These are phyloP conservation scores for Adenanthera pavonina DNA, from an alignment of 306 rosid species.

Conservation along the genomic window DNA sequence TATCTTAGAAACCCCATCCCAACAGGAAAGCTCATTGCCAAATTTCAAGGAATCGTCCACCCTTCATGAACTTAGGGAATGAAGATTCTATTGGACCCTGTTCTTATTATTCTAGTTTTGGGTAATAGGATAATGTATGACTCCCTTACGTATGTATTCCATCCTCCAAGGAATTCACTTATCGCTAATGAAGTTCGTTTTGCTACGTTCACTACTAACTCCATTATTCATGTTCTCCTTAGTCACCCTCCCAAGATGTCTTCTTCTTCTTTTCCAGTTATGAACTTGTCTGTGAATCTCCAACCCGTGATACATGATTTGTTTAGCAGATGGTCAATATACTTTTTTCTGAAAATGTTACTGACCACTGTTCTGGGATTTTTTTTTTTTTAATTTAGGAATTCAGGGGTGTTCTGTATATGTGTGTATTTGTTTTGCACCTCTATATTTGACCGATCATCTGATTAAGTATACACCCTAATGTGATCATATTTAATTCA, in stretches of 20 bases:
- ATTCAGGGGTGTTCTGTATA: neutral
- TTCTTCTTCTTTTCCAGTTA: neutral
- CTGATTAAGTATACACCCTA: conserved; percentile 36
- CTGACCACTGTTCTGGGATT: neutral
- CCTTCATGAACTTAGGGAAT: no score
- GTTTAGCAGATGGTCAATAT: neutral
- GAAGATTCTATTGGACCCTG: neutral
- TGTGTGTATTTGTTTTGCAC: neutral
- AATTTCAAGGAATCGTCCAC: no score
- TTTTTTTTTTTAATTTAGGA: no score
- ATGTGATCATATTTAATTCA: conserved; percentile 45
- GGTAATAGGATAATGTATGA: neutral
- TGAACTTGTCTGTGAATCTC: conserved; percentile 17
- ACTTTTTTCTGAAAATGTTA: neutral
- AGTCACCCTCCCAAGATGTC: neutral
- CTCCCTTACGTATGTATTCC: neutral
- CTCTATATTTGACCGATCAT: conserved; percentile 12
- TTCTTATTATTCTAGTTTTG: neutral
- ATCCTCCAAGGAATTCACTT: conserved; percentile 9
- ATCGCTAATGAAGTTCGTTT: conserved; percentile 13
- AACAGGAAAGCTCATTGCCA: no score
- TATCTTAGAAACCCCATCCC: no score
- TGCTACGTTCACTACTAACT: neutral
- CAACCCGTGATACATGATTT: neutral
- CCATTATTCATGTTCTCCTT: neutral